A percentile compares a stretch with the other conserved stretches of the same genome.
Conservation (phyloP, 1,284 basidiomycete genomes). For the Pyrrhoderma lamaoense region DNA sequence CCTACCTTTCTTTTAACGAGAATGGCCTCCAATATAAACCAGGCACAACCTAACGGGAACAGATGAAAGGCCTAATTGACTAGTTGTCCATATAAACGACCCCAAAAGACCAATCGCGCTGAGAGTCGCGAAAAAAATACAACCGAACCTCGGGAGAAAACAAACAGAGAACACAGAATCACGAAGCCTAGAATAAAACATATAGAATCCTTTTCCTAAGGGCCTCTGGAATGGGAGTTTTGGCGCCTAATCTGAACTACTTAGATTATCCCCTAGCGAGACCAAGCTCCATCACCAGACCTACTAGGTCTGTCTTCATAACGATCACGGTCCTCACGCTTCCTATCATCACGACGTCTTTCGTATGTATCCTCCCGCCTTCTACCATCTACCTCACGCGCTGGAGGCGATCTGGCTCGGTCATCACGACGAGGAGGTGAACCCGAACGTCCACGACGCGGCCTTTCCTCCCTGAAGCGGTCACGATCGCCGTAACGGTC, state of each 20-base stretch:
- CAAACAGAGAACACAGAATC: conserved; percentile 13
- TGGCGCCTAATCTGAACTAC: not conserved
- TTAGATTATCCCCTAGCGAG: conserved; percentile 22
- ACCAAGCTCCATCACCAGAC: conserved; percentile 65
- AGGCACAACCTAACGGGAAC: conserved; percentile 12
- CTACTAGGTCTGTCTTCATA: conserved; percentile 64
- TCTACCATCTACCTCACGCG: conserved; percentile 69
- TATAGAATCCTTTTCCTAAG: conserved; percentile 17
- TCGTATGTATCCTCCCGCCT: conserved; percentile 58
- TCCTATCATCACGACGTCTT: conserved; percentile 61
- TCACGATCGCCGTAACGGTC: conserved; percentile 38
- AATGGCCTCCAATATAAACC: not conserved
- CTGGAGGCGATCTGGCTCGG: conserved; percentile 67
- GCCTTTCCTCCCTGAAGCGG: conserved; percentile 34
- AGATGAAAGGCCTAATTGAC: conserved; percentile 8
- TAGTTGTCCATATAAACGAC: conserved; percentile 17
- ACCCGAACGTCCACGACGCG: conserved; percentile 66
- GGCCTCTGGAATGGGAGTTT: not conserved
- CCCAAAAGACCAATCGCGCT: conserved; percentile 13
- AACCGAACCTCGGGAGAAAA: conserved; percentile 13
- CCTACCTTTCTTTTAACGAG: not conserved
- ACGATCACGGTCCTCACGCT: conserved; percentile 72
- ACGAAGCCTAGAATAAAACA: conserved; percentile 18
- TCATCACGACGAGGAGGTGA: conserved; percentile 56
- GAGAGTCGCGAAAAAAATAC: conserved; percentile 1